Base-by-base conservation (phyloP, 2,329 filamentous ascomycete species). In the Aspergillus sergii region DNA sequence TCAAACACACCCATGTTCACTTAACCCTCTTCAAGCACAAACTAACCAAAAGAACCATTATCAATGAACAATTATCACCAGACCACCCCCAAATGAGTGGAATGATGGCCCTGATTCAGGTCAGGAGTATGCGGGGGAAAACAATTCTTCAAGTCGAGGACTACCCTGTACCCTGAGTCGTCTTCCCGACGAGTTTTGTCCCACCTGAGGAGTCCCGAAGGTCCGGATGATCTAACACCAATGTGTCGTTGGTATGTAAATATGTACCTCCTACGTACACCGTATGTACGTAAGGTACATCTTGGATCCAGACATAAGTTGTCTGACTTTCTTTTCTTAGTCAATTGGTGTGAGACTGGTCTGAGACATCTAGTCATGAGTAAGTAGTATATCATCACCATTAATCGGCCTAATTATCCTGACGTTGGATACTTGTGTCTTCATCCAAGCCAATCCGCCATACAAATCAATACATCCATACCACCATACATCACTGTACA, bases 191-290 rank as follows among this genome's bases (percentile, higher is more conserved):
- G 9, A 63, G 50, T 62, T 57, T 59, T 62, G 64, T 68, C 63
- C 67, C 64, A 68, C 66, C 64, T 58, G 26, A 19, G 43, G 34
- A 60, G 63, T 63, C 65, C 68, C 68, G 64, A 69, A 48, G 65
- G 64, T 65, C 64, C 64, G 66, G 68, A 68, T 69, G 64, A 66
- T 68, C 64, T 69, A 68, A 67, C 68, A 66, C 67, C 62, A 55
- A 39, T 39, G 51, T 56, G 48, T 65, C 61, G 51, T 50, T 63
- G 63, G 63, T 60, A 62, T 41, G 55, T 61, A 58, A 43, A 56
- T 45, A 61, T 56, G 46, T 64, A 60, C 60, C 41, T 62, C 56
- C 30, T 54, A 60, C 60, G 59, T 60, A 60, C 28, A 30, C 48
- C 61, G 57, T 65, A 63, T 57, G 56, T 61, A 39, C 45, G 34